Percentiles rank a stretch among this genome's conserved stretches.
Evolutionary conservation across 495 filamentous ascomycete genomes (phyloP).

Genomic region (Polyplosphaeria fusca): DNA sequence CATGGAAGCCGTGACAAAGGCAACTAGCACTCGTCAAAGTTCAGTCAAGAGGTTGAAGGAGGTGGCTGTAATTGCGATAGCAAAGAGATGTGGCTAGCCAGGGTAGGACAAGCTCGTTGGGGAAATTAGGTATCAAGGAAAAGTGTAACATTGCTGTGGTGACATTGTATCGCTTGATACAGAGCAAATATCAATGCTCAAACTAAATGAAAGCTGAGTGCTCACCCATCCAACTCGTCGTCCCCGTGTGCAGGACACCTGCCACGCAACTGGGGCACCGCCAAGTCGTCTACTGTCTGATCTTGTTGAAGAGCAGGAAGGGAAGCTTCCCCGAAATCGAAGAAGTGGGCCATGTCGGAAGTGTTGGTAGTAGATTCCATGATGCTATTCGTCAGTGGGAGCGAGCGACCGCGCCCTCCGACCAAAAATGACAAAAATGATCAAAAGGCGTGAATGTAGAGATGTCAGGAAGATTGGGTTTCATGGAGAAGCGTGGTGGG

Average conservation of each 20-base stretch:
- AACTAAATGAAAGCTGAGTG: neutral
- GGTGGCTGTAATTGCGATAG: no score
- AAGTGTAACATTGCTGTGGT: no score
- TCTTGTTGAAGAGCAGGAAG: conserved; percentile 26
- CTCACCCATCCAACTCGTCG: conserved; percentile 13
- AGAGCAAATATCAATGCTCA: no score
- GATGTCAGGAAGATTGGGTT: conserved; percentile 5
- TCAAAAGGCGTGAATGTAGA: neutral
- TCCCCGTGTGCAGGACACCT: conserved; percentile 24
- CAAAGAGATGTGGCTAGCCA: no score
- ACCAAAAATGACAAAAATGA: neutral
- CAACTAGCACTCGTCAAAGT: conserved; percentile 31
- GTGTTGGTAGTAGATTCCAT: conserved; percentile 23
- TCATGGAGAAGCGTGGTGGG: neutral
- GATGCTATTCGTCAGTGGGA: neutral
- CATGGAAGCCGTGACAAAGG: conserved; percentile 33
- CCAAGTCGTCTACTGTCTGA: neutral
- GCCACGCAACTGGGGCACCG: neutral
- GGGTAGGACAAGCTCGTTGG: no score
- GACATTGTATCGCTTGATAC: no score
- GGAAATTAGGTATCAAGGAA: no score
- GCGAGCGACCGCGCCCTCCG: conserved; percentile 7
- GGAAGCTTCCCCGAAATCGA: conserved; percentile 36
- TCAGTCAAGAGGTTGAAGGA: no score
- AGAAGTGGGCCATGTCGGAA: conserved; percentile 34